A percentile compares a stretch with the other conserved stretches of the same genome.
Conservation (phyloP, 495 filamentous ascomycete species). For the Parathielavia appendiculata region DNA sequence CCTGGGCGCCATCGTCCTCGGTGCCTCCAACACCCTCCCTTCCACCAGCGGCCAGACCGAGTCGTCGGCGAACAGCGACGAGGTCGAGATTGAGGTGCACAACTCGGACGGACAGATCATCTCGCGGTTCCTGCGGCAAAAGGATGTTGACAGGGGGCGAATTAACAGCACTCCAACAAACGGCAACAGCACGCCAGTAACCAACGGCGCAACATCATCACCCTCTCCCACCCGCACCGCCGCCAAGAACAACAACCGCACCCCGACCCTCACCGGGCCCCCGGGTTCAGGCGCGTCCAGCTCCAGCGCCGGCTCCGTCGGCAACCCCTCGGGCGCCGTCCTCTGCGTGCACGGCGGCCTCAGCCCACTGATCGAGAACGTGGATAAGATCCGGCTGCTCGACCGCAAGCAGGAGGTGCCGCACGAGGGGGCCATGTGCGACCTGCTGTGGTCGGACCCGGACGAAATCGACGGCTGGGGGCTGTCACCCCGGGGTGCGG, state of each 20-base stretch:
- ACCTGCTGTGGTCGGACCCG: slow-evolving; percentile 94
- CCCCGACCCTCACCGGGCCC: slow-evolving; percentile 54
- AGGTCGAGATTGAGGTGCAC: slow-evolving; percentile 87
- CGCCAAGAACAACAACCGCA: neutral
- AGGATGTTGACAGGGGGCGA: slow-evolving; percentile 19
- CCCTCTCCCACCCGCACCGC: neutral
- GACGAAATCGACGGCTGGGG: slow-evolving; percentile 99
- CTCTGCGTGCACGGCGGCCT: slow-evolving; percentile 95
- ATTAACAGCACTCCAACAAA: neutral
- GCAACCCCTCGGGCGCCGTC: slow-evolving; percentile 71
- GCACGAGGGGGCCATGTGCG: slow-evolving; percentile 98
- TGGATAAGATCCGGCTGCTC: slow-evolving; percentile 92
- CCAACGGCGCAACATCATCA: slow-evolving; percentile 31
- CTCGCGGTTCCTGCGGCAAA: slow-evolving; percentile 58
- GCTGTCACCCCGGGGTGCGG: slow-evolving; percentile 85
- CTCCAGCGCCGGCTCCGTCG: slow-evolving; percentile 56
- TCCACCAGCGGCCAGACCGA: slow-evolving; percentile 42
- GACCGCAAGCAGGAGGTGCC: slow-evolving; percentile 98
- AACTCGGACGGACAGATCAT: slow-evolving; percentile 75
- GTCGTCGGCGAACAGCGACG: slow-evolving; percentile 51
- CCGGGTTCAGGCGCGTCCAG: slow-evolving; percentile 75
- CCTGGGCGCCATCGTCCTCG: slow-evolving; percentile 87
- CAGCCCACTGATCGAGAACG: slow-evolving; percentile 82
- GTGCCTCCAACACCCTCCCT: slow-evolving; percentile 69
- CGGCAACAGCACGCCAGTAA: slow-evolving; percentile 24